A percentile compares a stretch with the other conserved stretches of the same genome.
Evolutionary conservation across 2,329 filamentous ascomycete genomes (phyloP).

Genomic region (Camillea tinctor): DNA sequence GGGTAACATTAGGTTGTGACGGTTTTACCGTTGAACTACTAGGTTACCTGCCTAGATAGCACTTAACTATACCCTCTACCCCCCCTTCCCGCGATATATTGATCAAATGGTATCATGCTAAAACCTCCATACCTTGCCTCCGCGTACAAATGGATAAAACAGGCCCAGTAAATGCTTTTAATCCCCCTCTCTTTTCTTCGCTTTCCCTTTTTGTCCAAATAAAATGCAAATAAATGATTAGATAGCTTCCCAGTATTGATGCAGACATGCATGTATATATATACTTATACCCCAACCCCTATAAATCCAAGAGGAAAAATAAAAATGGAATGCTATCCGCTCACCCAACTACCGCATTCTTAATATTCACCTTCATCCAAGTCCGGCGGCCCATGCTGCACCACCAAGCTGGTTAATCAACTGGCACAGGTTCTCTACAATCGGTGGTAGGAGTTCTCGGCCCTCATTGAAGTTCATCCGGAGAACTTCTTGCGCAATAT

Average conservation of each 20-base stretch:
- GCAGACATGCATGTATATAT: too few species aligned
- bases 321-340: neutral
- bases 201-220: neutral
- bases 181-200: neutral
- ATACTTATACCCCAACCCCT: neutral
- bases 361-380: slow-evolving; percentile 10
- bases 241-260: neutral
- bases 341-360: neutral
- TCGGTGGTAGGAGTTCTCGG: slow-evolving; percentile 49
- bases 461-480: slow-evolving; percentile 48
- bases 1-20: too few species aligned
- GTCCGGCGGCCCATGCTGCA: slow-evolving; percentile 42
- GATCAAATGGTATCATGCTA: too few species aligned
- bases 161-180: neutral
- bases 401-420: slow-evolving; percentile 61
- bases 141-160: too few species aligned
- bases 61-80: too few species aligned
- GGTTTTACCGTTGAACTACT: too few species aligned
- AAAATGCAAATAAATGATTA: neutral
- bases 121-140: too few species aligned
- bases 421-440: slow-evolving; percentile 67
- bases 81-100: too few species aligned
- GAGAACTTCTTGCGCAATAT: slow-evolving; percentile 56
- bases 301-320: too few species aligned
- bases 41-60: too few species aligned